Percentiles rank a stretch among this genome's conserved stretches.
phyloP scores from a whole-genome alignment of 225 moss, liverwort and hornwort species.

The Asterella californica region DNA sequence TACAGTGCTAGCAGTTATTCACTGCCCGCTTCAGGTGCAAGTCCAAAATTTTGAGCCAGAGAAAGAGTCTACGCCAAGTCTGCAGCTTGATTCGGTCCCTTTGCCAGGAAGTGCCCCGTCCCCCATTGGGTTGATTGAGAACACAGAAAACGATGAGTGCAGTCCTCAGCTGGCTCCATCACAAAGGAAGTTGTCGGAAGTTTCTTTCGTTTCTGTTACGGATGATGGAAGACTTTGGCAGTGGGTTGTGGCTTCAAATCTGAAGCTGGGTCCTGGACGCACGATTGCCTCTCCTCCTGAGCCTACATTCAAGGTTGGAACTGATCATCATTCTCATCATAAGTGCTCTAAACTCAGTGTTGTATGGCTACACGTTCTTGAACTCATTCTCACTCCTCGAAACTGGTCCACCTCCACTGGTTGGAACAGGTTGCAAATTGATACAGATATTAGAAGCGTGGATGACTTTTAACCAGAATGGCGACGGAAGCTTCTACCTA shows the following conservation, averaged over 20 bases:
- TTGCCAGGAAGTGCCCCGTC: constrained; percentile 51
- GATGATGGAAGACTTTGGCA: constrained; percentile 97
- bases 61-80: constrained; percentile 39
- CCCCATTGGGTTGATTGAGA: constrained; percentile 28
- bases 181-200: constrained; percentile 38
- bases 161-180: constrained; percentile 8
- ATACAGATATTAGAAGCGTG: neutral
- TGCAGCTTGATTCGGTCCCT: constrained; percentile 57
- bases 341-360: neutral
- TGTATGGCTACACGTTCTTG: neutral
- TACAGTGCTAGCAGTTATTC: constrained; percentile 75
- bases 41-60: constrained; percentile 44
- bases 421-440: neutral
- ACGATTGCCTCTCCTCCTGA: constrained; percentile 42
- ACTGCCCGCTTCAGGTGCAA: constrained; percentile 88
- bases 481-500: neutral
- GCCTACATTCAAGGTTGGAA: constrained; percentile 62
- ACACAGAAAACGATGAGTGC: constrained; percentile 1
- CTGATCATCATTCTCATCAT: neutral
- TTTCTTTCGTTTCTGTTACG: constrained; percentile 72
- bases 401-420: neutral
- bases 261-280: constrained; percentile 15
- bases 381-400: neutral
- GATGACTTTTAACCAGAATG: neutral
- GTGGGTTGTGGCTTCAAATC: constrained; percentile 72